These are phyloP conservation scores for Cercospora zeae-maydis DNA, from an alignment of 2,329 filamentous ascomycete genomes.

Conservation along the genomic window DNA sequence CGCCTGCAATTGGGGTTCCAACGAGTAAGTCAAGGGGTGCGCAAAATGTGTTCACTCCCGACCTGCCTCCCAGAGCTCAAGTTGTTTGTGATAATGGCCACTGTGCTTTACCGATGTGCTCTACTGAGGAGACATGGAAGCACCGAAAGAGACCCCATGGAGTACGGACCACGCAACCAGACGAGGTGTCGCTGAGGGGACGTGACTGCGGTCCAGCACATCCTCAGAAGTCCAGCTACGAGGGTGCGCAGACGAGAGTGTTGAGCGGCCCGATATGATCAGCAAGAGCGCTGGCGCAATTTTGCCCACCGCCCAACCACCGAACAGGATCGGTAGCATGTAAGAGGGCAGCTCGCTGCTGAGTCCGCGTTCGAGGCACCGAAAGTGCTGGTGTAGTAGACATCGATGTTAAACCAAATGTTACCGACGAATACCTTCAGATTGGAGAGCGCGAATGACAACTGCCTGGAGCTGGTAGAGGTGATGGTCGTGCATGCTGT, in stretches of 20 bases:
- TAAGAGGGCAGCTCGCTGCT: slow-evolving; percentile 56
- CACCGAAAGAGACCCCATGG: slow-evolving; percentile 46
- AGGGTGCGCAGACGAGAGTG: slow-evolving; percentile 40
- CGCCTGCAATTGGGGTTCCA: slow-evolving; percentile 29
- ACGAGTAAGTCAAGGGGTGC: slow-evolving; percentile 27
- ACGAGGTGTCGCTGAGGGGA: slow-evolving; percentile 28
- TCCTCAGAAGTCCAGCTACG: slow-evolving; percentile 19
- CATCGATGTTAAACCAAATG: slow-evolving; percentile 41
- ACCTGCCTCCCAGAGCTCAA: slow-evolving; percentile 24
- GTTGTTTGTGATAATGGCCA: slow-evolving; percentile 17
- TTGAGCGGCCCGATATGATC: slow-evolving; percentile 47
- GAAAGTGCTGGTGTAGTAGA: slow-evolving; percentile 59
- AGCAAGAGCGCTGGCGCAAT: slow-evolving; percentile 46
- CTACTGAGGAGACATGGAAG: slow-evolving; percentile 43
- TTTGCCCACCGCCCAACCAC: slow-evolving; percentile 47
- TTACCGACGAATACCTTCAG: slow-evolving; percentile 44
- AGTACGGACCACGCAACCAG: slow-evolving; percentile 41
- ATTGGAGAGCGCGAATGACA: slow-evolving; percentile 39
- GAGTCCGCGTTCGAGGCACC: slow-evolving; percentile 26
- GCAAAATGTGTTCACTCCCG: slow-evolving; percentile 29
- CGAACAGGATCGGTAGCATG: slow-evolving; percentile 65
- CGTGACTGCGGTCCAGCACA: slow-evolving; percentile 38
- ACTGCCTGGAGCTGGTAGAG: slow-evolving; percentile 32
- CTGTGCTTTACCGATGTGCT: slow-evolving; percentile 41
- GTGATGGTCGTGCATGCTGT: slow-evolving; percentile 18